Percentiles rank a stretch among this genome's conserved stretches.
phyloP scores from a whole-genome alignment of 306 rosid species.

The Pterocarpus macrocarpus region DNA sequence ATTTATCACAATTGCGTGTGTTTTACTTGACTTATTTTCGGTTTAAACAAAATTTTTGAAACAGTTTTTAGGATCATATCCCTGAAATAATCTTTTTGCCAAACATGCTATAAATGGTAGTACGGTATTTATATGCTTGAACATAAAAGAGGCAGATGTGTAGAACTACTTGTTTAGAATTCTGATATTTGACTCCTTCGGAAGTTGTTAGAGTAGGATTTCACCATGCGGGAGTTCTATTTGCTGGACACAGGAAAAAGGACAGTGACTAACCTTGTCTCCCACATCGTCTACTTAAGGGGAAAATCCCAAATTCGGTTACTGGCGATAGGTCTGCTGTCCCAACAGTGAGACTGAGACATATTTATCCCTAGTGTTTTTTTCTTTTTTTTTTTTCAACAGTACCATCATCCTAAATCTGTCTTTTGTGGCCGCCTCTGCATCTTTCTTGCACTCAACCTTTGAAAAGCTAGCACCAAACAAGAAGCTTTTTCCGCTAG shows the following conservation, averaged over 20 bases:
- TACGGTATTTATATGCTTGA: too few species aligned
- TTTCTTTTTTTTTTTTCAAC: neutral
- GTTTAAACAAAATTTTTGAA: too few species aligned
- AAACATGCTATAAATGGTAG: neutral
- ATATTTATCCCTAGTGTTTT: neutral
- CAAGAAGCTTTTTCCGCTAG: neutral
- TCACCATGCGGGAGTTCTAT: neutral
- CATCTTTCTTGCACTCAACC: conserved; percentile 31
- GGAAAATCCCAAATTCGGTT: neutral
- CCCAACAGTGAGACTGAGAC: conserved; percentile 38
- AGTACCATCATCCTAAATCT: neutral
- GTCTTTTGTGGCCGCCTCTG: conserved; percentile 43
- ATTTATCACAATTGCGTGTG: neutral
- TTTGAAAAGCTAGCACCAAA: conserved; percentile 30
- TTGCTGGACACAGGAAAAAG: neutral
- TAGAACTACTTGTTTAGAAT: neutral
- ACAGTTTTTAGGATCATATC: too few species aligned
- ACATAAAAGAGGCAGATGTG: too few species aligned
- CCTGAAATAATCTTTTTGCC: too few species aligned
- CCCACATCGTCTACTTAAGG: neutral
- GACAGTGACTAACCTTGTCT: neutral
- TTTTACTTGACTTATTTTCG: too few species aligned
- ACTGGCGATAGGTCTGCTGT: conserved; percentile 38
- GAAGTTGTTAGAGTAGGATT: neutral
- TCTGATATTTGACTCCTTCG: neutral